Percentiles rank a stretch among this genome's conserved stretches.
phyloP scores from a whole-genome alignment of 2,329 filamentous ascomycete genomes.

The Grosmannia huntii region DNA sequence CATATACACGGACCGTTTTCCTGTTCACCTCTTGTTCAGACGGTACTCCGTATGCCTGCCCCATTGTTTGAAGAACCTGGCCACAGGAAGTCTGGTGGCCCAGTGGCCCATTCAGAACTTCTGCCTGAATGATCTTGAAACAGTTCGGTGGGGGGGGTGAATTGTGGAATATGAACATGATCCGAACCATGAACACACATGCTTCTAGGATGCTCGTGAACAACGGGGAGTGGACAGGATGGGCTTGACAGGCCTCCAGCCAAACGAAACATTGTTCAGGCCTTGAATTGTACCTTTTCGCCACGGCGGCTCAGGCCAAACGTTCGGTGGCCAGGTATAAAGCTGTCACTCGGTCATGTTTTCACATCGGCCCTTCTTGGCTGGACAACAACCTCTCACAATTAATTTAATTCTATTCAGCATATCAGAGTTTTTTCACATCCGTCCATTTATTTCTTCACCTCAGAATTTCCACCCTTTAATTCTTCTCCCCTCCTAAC shows the following conservation, averaged over 20 bases:
- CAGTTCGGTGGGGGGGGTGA: neutral
- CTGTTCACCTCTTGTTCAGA: neutral
- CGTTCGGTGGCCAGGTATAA: neutral
- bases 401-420: neutral
- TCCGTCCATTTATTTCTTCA: neutral
- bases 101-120: neutral
- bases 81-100: neutral
- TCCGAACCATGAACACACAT: neutral
- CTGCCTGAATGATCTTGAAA: neutral
- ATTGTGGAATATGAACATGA: neutral
- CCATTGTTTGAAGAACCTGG: neutral
- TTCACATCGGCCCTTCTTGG: neutral
- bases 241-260: neutral
- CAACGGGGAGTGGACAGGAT: neutral
- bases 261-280: neutral
- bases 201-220: neutral
- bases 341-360: neutral
- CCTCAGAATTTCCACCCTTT: neutral
- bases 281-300: neutral
- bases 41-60: neutral
- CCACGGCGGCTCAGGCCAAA: neutral
- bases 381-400: neutral
- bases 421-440: neutral
- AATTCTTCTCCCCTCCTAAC: neutral
- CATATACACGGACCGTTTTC: neutral